These are phyloP conservation scores for Xylariales sp. DNA, from an alignment of 2,329 filamentous ascomycete genomes.

Conservation along the genomic window DNA sequence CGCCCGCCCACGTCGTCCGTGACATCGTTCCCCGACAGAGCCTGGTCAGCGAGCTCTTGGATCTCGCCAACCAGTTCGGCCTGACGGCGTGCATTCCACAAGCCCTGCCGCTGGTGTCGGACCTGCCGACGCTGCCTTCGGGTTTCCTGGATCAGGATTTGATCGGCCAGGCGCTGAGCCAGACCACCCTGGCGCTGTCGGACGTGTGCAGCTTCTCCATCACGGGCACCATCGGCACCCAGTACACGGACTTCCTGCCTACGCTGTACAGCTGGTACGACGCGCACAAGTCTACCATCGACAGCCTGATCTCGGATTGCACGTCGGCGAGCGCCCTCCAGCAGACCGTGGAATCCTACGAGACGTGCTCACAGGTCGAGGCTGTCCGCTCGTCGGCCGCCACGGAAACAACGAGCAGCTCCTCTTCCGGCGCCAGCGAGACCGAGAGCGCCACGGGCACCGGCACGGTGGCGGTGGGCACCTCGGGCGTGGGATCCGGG, in stretches of 20 bases:
- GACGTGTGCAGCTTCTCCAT: conserved; percentile 18
- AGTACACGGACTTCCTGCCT: conserved; percentile 17
- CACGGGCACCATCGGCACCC: conserved; percentile 15
- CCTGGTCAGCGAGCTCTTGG: neutral
- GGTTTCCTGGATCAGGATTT: conserved; percentile 14
- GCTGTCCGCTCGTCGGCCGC: neutral
- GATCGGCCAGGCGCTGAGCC: conserved; percentile 17
- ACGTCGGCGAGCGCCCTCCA: conserved; percentile 4
- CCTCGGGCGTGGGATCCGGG: neutral
- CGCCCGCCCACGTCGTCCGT: neutral
- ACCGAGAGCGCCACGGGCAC: no score
- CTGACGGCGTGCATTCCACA: conserved; percentile 15
- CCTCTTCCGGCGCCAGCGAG: no score
- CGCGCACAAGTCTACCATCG: conserved; percentile 11
- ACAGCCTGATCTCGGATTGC: conserved; percentile 13
- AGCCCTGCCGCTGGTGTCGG: conserved; percentile 15
- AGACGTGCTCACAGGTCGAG: conserved; percentile 1
- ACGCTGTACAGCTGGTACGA: conserved; percentile 20
- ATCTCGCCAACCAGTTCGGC: conserved; percentile 9
- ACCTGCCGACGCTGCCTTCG: conserved; percentile 15
- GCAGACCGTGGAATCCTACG: conserved; percentile 2
- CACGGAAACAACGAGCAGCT: no score
- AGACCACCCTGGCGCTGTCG: conserved; percentile 16
- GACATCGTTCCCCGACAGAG: neutral
- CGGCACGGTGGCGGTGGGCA: neutral